Evolutionary conservation across 2,329 filamentous ascomycete species (phyloP).

Genomic region (Aspergillus flavus): DNA sequence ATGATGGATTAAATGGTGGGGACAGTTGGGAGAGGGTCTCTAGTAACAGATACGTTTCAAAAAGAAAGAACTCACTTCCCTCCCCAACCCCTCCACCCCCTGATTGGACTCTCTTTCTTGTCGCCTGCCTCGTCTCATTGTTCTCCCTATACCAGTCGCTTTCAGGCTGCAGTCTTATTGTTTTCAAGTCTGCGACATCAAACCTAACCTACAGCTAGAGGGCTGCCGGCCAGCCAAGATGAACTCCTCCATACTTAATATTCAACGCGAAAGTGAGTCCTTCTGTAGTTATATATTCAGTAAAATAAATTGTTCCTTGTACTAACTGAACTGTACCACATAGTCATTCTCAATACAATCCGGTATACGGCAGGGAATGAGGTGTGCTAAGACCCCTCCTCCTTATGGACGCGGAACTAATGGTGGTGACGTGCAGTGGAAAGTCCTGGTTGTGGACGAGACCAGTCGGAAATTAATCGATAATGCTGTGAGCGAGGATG

Average conservation of each 20-base stretch:
- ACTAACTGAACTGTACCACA: neutral
- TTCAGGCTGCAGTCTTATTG: slow-evolving; percentile 12
- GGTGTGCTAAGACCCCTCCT: slow-evolving; percentile 53
- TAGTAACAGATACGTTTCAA: slow-evolving; percentile 27
- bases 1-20: slow-evolving; percentile 20
- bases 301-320: neutral
- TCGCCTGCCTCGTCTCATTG: neutral
- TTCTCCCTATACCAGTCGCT: slow-evolving; percentile 1
- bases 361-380: slow-evolving; percentile 79
- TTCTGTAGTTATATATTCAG: neutral
- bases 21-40: slow-evolving; percentile 14
- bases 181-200: slow-evolving; percentile 13
- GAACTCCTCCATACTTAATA: slow-evolving; percentile 81
- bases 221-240: slow-evolving; percentile 59
- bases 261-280: slow-evolving; percentile 73
- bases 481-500: slow-evolving; percentile 91
- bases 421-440: slow-evolving; percentile 68
- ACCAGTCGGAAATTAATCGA: slow-evolving; percentile 82
- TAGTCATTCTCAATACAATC: slow-evolving; percentile 74
- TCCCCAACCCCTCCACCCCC: slow-evolving; percentile 1
- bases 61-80: slow-evolving; percentile 17
- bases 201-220: slow-evolving; percentile 25
- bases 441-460: slow-evolving; percentile 89
- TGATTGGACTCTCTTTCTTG: slow-evolving; percentile 3
- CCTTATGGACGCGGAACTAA: slow-evolving; percentile 33